Conservation (phyloP, 1,284 basidiomycete genomes). For the Ustilago trichophora region DNA sequence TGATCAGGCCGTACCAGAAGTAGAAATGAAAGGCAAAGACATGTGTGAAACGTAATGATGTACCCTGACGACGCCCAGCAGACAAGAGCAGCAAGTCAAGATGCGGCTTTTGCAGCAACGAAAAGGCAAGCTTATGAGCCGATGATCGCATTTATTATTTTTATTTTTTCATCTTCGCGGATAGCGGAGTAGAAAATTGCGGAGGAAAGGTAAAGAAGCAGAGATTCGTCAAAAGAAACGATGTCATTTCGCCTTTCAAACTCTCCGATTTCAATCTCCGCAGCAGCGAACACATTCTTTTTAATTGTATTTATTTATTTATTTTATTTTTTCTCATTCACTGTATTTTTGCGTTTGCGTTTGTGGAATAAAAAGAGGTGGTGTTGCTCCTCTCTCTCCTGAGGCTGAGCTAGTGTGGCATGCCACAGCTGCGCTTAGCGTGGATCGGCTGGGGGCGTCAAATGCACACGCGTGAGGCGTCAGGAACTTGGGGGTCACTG, state of each 20-base stretch:
- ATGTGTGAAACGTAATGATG: constrained; percentile 5
- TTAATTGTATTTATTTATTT: neutral
- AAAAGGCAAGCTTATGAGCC: neutral
- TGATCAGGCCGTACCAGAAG: too few species aligned
- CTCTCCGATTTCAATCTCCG: constrained; percentile 29
- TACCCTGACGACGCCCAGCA: constrained; percentile 2
- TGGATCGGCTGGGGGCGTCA: neutral
- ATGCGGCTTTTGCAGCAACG: constrained; percentile 11
- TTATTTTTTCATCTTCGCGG: neutral
- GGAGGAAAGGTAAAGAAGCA: constrained; percentile 3
- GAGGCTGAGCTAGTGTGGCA: too few species aligned
- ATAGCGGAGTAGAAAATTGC: constrained; percentile 6
- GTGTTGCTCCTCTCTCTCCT: too few species aligned
- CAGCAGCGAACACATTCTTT: too few species aligned
- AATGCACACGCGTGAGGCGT: neutral
- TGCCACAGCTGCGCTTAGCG: too few species aligned
- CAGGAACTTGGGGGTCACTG: too few species aligned
- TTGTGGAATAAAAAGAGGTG: too few species aligned
- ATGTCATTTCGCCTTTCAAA: constrained; percentile 39
- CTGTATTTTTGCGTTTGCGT: too few species aligned
- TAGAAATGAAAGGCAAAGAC: too few species aligned
- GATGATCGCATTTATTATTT: neutral
- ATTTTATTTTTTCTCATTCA: too few species aligned
- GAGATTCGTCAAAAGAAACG: too few species aligned
- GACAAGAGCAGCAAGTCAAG: neutral